Evolutionary conservation across 208 protist species (phyloP), one percentile per base, ranked within the genome.

Genomic region (Trypanosoma brucei): DNA sequence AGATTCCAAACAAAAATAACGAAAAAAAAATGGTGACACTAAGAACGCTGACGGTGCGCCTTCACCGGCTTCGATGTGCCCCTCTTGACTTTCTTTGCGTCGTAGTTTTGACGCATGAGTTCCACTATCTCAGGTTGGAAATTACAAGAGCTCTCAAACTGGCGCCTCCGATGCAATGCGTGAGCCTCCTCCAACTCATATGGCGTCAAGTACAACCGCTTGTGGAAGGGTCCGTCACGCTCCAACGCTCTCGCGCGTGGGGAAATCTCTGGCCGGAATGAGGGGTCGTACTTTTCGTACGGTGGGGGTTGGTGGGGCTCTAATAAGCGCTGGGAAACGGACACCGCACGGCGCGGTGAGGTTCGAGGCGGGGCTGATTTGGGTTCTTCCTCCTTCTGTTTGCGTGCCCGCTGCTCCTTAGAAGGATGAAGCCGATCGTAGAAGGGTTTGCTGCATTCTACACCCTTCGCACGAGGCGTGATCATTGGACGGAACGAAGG

Each of bases 261-360:
- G 14, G 82, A 79, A 61, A 84, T 83, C 42, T 78, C 70, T 14
- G 82, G 78, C 30, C 70, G 72, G 48, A 81, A 83, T 31, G 76
- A 71, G 37, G 49, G 74, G 30, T 31, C 13, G 31, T 8, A 13
- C 3, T 33, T 14, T 6, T 51, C 59, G 11, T 46, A 46, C 14
- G n/a, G 14, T 40, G 55, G 60, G 45, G 54, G 33, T 31, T 48
- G 65, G 52, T 39, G 55, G 50, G 51, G 73, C 59, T 62, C 71
- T 66, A 64, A 55, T 56, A 63, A 59, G 22, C 31, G 67, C 59
- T 48, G 61, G 60, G 50, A 68, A 49, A 56, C 11, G 42, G 59
- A 14, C 34, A 50, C 38, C 45, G 54, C 13, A 54, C 38, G n/a
- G 5, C 59, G 51, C 42, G 14, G 45, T 22, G 44, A 30, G 7